A percentile compares a stretch with the other conserved stretches of the same genome.
These are phyloP conservation scores for Phenoliferia sp. DNA, from an alignment of 1,284 basidiomycete genomes.

Conservation along the genomic window DNA sequence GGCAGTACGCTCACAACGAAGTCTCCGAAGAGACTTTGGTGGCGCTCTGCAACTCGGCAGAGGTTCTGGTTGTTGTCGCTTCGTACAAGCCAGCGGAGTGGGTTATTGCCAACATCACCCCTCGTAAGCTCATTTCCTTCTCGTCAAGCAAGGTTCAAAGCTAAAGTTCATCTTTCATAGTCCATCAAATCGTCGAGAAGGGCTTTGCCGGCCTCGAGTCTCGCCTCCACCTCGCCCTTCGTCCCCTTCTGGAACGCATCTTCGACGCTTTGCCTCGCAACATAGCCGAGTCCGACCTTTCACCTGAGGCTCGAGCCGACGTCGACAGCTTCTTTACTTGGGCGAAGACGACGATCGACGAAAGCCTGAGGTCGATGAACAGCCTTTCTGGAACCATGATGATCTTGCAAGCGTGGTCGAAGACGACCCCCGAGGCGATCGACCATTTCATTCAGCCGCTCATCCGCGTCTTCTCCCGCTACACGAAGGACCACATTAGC, in stretches of 20 bases:
- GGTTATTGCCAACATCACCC: slow-evolving; percentile 67
- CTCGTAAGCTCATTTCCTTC: slow-evolving; percentile 35
- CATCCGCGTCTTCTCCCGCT: slow-evolving; percentile 71
- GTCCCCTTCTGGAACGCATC: slow-evolving; percentile 80
- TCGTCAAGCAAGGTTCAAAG: not conserved
- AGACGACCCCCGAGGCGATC: slow-evolving; percentile 74
- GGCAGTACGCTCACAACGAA: slow-evolving; percentile 65
- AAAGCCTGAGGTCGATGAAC: slow-evolving; percentile 71
- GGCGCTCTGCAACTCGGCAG: slow-evolving; percentile 75
- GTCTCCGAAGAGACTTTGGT: slow-evolving; percentile 63
- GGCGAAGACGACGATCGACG: slow-evolving; percentile 69
- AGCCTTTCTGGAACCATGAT: slow-evolving; percentile 74
- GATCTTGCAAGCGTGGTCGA: slow-evolving; percentile 84
- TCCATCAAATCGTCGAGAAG: slow-evolving; percentile 86
- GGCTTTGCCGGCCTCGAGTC: slow-evolving; percentile 58
- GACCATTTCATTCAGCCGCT: slow-evolving; percentile 77
- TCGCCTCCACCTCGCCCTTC: slow-evolving; percentile 68
- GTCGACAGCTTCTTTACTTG: slow-evolving; percentile 73
- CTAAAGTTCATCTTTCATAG: slow-evolving; percentile 15
- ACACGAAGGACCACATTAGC: slow-evolving; percentile 79
- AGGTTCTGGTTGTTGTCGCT: slow-evolving; percentile 82
- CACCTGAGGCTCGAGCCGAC: slow-evolving; percentile 35
- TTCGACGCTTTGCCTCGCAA: slow-evolving; percentile 75
- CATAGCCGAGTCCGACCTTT: too few species aligned
- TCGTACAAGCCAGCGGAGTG: slow-evolving; percentile 79